These are phyloP conservation scores for Saturnispora ahearnii DNA, from an alignment of 805 yeast genomes.

Conservation along the genomic window DNA sequence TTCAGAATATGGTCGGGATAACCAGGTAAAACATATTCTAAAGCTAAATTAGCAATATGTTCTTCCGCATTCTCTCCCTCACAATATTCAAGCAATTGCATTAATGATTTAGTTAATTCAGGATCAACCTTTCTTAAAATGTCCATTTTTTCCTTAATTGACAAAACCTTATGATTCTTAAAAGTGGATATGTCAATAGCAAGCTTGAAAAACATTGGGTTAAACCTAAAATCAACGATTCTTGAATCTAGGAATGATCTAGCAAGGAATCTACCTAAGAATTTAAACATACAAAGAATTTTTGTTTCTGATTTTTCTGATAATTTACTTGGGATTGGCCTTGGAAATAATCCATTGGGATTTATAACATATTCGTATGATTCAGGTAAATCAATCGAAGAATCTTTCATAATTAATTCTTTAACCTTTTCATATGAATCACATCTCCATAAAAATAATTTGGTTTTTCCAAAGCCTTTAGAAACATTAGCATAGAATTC, in stretches of 20 bases:
- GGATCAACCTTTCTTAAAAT: slow-evolving; percentile 46
- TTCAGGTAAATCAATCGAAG: slow-evolving; percentile 1
- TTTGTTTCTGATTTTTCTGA: slow-evolving; percentile 16
- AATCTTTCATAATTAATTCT: not conserved
- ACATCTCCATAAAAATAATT: slow-evolving; percentile 62
- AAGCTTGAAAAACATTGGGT: slow-evolving; percentile 56
- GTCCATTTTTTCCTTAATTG: slow-evolving; percentile 22
- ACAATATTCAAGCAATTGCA: not conserved
- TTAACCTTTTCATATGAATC: slow-evolving; percentile 10
- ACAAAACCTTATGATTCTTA: not conserved
- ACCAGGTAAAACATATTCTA: slow-evolving; percentile 75
- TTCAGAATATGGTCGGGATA: slow-evolving; percentile 49
- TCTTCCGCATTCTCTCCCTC: slow-evolving; percentile 19
- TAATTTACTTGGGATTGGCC: slow-evolving; percentile 34
- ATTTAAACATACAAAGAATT: slow-evolving; percentile 45
- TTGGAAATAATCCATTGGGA: slow-evolving; percentile 62
- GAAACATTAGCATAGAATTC: slow-evolving; percentile 86
- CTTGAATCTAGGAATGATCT: slow-evolving; percentile 83
- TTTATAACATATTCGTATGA: slow-evolving; percentile 30
- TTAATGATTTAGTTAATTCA: slow-evolving; percentile 34
- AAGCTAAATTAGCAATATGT: slow-evolving; percentile 44
- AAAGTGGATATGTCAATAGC: slow-evolving; percentile 27
- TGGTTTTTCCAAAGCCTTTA: slow-evolving; percentile 53
- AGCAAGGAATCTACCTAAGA: slow-evolving; percentile 77
- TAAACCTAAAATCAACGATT: slow-evolving; percentile 74